Base-by-base conservation (phyloP, 129 eudicot genomes). In the Tagetes patula region DNA sequence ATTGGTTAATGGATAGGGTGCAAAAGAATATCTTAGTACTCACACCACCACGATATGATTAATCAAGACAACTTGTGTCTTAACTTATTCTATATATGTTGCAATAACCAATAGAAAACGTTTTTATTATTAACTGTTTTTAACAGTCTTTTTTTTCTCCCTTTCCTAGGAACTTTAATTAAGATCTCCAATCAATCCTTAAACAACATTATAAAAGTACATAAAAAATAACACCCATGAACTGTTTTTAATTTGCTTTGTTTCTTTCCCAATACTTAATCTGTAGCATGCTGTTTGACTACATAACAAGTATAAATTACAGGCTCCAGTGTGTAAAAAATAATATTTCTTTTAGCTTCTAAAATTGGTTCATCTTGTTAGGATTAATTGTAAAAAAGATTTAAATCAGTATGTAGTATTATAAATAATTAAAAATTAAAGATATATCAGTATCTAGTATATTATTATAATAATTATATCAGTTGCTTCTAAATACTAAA, bases 61-160 rank as follows among this genome's bases (percentile, higher is more conserved):
- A 20, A 20, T 60, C 43, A 34, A 75, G 55, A 62, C 79, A 75
- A 74, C 65, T 75, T 75, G 72, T 50, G 71, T 75, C 54, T 58
- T 64, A 47, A 74, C 48, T 63, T 39, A 73, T 73, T 54, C 64
- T 20, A 20, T 20, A 20, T 20, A 20, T 20, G 27, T 71, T 34
- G 60, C 49, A 63, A 52, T 52, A 43, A 47, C 77, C 77, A 47
- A 62, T 73, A 38, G 39, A 38, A 20, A 73, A 50, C 65, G 34
- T 34, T 61, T 61, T 43, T 74, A 45, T 9, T 74, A 62, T 73
- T 43, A 75, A 50, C 78, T 74, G n/a, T 49, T 63, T 74, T 64
- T 48, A 74, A 74, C 65, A 12, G 45, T 75, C 41, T 50, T 75
- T 62, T 50, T 75, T 62, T 14, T 61, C 50, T 56, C 49, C 10